Percentiles rank a stretch among this genome's conserved stretches.
Conservation (phyloP, 352 stramenopile species). For the Pythium plurisporium region DNA sequence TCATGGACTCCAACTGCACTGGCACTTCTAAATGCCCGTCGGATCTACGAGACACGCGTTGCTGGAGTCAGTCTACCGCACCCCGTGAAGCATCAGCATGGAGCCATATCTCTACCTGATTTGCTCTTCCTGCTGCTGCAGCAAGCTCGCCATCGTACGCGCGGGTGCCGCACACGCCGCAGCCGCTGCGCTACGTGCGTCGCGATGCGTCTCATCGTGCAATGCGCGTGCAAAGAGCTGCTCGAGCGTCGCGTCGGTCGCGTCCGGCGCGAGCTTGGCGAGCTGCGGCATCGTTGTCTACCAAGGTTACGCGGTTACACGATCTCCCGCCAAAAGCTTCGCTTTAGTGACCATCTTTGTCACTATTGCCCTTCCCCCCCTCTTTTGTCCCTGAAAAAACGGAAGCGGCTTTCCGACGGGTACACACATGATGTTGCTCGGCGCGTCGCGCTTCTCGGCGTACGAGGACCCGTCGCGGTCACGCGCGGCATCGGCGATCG, state of each 20-base stretch:
- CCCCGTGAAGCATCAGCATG: no score
- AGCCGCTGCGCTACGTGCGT: slow-evolving; percentile 29
- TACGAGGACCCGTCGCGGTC: slow-evolving; percentile 3
- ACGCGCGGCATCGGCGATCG: slow-evolving; percentile 1
- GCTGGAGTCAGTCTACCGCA: no score
- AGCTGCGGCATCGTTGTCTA: slow-evolving; percentile 56
- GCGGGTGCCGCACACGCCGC: slow-evolving; percentile 33
- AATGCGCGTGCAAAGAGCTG: slow-evolving; percentile 56
- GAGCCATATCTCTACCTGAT: no score
- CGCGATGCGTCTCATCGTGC: slow-evolving; percentile 20
- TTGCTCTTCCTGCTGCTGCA: no score
- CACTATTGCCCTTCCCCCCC: no score
- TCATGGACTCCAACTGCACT: no score
- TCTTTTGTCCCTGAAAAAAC: no score
- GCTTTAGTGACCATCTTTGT: slow-evolving; percentile 8
- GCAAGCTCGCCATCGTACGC: slow-evolving; percentile 29
- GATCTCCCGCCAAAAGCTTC: slow-evolving; percentile 16
- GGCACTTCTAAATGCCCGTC: no score
- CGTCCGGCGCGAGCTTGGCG: slow-evolving; percentile 23
- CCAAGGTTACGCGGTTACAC: no score
- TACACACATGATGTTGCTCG: slow-evolving; percentile 7
- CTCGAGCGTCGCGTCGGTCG: slow-evolving; percentile 28
- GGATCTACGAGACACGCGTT: no score
- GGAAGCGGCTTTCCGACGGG: background rate
- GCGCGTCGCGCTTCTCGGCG: slow-evolving; percentile 1